Evolutionary conservation across 108 stramenopile genomes (phyloP).

Genomic region (Skeletonema grethae): DNA sequence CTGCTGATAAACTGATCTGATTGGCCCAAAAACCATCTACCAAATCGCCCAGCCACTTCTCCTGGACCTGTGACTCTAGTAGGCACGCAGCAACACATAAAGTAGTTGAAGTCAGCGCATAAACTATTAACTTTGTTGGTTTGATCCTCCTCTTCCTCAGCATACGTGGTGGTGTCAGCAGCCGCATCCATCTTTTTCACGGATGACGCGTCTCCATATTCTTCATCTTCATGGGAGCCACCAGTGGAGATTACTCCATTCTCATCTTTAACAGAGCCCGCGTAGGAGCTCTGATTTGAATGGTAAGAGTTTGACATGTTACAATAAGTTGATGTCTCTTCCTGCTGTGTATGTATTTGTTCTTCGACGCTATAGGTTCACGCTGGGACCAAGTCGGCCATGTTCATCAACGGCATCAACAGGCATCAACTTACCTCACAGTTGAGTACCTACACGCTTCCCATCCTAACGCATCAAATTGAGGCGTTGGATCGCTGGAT

Average conservation of each 20-base stretch:
- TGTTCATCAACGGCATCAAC: too few relatives aligned
- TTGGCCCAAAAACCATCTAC: conserved; percentile 45
- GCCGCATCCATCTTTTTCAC: conserved; percentile 11
- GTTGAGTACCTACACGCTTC: too few relatives aligned
- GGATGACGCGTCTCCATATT: conserved; percentile 2
- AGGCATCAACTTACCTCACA: too few relatives aligned
- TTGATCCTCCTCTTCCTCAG: conserved; percentile 2
- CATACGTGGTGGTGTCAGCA: conserved; percentile 3
- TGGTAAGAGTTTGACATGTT: background rate
- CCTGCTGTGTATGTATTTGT: too few relatives aligned
- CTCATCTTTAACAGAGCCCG: background rate
- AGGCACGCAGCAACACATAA: conserved; percentile 51
- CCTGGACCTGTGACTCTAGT: conserved; percentile 25
- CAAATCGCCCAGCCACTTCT: conserved; percentile 22
- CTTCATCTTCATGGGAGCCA: conserved; percentile 9
- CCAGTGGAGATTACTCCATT: conserved; percentile 5
- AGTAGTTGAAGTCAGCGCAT: conserved; percentile 39
- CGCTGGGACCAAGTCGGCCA: too few relatives aligned
- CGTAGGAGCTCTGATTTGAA: background rate
- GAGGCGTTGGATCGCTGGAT: conserved; percentile 1
- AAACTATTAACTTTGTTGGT: conserved; percentile 26
- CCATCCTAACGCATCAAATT: background rate
- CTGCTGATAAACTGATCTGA: conserved; percentile 53
- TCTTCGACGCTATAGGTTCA: too few relatives aligned
- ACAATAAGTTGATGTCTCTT: background rate